Base-by-base conservation (phyloP, 352 stramenopile genomes). In the Pythium aristosporum region DNA sequence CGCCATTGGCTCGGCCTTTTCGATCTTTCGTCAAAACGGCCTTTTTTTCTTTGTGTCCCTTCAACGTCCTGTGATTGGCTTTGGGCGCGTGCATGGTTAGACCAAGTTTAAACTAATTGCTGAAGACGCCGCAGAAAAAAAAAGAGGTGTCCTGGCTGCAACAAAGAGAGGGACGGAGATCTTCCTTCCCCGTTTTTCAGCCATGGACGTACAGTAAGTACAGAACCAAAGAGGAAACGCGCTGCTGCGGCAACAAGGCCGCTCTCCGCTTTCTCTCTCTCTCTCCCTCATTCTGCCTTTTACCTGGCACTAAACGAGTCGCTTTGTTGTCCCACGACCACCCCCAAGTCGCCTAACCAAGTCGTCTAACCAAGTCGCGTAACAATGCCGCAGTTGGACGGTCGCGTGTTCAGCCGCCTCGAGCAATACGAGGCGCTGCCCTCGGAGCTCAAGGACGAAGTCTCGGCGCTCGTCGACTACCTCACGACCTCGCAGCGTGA, bases 401-500 rank as follows among this genome's bases (percentile, higher is more conserved):
- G 63, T 41, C 63, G 63, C 34, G 63, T 63, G 55, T 72, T 72
- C 54, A 61, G 51, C 41, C 65, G 65, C 42, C 61, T 57, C 32
- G 42, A 58, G 49, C 58, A 72, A 34, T 72, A 68, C 28, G 63
- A 54, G 21, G 49, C 39, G 32, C 49, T 69, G 11, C 39, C 39
- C 15, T 36, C 41, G 6, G 56, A 59, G 32, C 43, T 65, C 47
- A 60, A 64, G 37, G 41, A 63, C 32, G 56, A 65, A 28, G 56
- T 64, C 20, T 49, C 56, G 39, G 56, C 63, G 18, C 34, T 73
- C 65, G 57, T 71, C 74, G 57, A 64, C 66, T 56, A 73, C 34
- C 65, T 86, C 52, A 74, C 63, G 42, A 73, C 80, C 49, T 75
- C 77, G 53, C 77, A 83, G 65, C 57, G 48, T 13, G 44, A 57